Conservation (phyloP, 768 basidiomycete species). For the Phlebiopsis flavidoalba region DNA sequence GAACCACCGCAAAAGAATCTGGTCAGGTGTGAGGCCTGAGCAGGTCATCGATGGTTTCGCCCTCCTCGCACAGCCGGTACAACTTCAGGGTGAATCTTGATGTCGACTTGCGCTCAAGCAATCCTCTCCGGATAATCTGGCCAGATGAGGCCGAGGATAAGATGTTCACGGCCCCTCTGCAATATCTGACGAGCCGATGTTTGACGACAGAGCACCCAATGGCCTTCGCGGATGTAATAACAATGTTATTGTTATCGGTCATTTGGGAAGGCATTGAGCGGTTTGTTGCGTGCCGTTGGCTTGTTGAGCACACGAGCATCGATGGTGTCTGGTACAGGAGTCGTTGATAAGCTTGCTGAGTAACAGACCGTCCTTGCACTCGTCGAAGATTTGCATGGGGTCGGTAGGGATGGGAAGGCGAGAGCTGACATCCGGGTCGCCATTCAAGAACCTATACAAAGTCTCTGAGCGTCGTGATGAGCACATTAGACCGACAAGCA, state of each 20-base stretch:
- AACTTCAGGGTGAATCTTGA: conserved; percentile 97
- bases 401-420: conserved; percentile 91
- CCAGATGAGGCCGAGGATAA: conserved; percentile 98
- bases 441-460: conserved; percentile 61
- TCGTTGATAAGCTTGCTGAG: conserved; percentile 99
- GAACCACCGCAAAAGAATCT: conserved; percentile 98
- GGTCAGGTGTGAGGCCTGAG: conserved; percentile 91
- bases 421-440: conserved; percentile 77
- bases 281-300: conserved; percentile 72
- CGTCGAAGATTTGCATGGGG: conserved; percentile 98
- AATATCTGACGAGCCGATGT: conserved; percentile 92
- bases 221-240: conserved; percentile 95
- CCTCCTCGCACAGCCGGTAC: conserved; percentile 94
- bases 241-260: conserved; percentile 99
- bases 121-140: conserved; percentile 93
- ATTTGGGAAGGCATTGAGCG: conserved; percentile 98
- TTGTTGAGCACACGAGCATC: conserved; percentile 98
- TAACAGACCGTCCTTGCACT: conserved; percentile 91
- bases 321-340: conserved; percentile 96
- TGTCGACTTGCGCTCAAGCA: conserved; percentile 93
- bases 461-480: neutral
- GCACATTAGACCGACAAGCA: conserved; percentile 24
- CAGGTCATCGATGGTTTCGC: conserved; percentile 94
- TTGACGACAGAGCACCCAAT: conserved; percentile 98
- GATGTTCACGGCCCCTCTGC: conserved; percentile 91